Evolutionary conservation across 441 rosid species (phyloP).

Genomic region (Gossypium gossypioides): DNA sequence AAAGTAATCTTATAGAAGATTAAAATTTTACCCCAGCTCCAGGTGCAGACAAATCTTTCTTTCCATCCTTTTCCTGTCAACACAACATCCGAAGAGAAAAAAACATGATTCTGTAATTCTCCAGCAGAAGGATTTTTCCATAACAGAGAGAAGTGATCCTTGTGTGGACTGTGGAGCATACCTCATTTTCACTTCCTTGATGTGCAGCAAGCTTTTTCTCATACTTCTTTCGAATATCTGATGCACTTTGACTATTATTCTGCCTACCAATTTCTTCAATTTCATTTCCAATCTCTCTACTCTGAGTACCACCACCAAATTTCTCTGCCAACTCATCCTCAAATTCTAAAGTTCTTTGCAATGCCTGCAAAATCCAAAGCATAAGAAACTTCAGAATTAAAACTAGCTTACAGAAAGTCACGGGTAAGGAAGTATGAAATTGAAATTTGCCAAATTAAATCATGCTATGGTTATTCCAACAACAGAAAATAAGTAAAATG

Average conservation of each 20-base stretch:
- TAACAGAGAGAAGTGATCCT: not conserved
- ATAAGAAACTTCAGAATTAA: slow-evolving; percentile 14
- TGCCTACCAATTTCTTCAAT: slow-evolving; percentile 85
- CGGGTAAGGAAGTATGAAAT: not conserved
- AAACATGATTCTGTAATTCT: not conserved
- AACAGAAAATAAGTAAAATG: not conserved
- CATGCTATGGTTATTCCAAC: not conserved
- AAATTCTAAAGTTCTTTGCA: slow-evolving; percentile 92
- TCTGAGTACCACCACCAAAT: slow-evolving; percentile 77
- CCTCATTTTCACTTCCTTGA: slow-evolving; percentile 58
- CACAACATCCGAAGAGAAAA: slow-evolving; percentile 16
- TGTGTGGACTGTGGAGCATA: slow-evolving; percentile 24
- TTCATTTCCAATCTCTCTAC: slow-evolving; percentile 59
- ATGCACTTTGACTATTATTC: slow-evolving; percentile 51
- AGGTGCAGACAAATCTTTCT: slow-evolving; percentile 73
- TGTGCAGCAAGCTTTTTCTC: slow-evolving; percentile 82
- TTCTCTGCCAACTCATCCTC: slow-evolving; percentile 91
- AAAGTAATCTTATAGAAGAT: slow-evolving; percentile 12
- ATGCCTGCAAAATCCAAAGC: slow-evolving; percentile 46
- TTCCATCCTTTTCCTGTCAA: slow-evolving; percentile 65
- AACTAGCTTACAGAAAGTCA: not conserved
- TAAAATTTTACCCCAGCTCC: slow-evolving; percentile 79
- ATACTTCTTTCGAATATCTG: slow-evolving; percentile 91
- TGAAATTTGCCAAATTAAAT: not conserved
- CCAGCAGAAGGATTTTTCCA: not conserved